These are phyloP conservation scores for Cicer pinnatifidum DNA, from an alignment of 306 rosid genomes.

Conservation along the genomic window DNA sequence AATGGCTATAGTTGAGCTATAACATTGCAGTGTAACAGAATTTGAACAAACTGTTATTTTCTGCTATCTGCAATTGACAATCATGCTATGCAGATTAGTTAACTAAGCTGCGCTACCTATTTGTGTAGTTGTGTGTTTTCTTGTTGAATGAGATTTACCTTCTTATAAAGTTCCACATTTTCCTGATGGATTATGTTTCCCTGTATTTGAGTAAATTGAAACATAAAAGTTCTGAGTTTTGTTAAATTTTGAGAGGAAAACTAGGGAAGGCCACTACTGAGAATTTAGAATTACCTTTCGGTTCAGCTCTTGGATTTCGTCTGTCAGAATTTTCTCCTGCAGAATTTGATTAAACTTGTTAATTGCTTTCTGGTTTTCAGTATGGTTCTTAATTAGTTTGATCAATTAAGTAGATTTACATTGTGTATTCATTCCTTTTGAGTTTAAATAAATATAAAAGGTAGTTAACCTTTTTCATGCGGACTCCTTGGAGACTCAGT, in stretches of 20 bases:
- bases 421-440: background rate
- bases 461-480: slow-evolving; percentile 63
- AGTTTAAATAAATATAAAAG: background rate
- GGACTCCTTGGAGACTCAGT: slow-evolving; percentile 64
- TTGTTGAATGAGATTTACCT: slow-evolving; percentile 53
- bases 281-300: slow-evolving; percentile 46
- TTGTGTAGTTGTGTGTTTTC: slow-evolving; percentile 45
- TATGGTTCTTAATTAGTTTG: slow-evolving; percentile 22
- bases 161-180: slow-evolving; percentile 57
- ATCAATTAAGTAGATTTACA: slow-evolving; percentile 4
- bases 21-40: too few species aligned
- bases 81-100: background rate
- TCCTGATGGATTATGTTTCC: slow-evolving; percentile 54
- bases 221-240: slow-evolving; percentile 2
- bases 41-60: too few species aligned
- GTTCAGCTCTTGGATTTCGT: slow-evolving; percentile 57
- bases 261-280: slow-evolving; percentile 1
- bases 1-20: too few species aligned
- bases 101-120: slow-evolving; percentile 47
- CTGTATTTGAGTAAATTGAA: slow-evolving; percentile 39
- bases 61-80: too few species aligned
- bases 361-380: slow-evolving; percentile 25
- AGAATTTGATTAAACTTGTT: slow-evolving; percentile 43
- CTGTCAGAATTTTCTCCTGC: slow-evolving; percentile 61
- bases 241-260: slow-evolving; percentile 18